Conservation (phyloP, 1,284 basidiomycete genomes). For the Schizophyllum commune region DNA sequence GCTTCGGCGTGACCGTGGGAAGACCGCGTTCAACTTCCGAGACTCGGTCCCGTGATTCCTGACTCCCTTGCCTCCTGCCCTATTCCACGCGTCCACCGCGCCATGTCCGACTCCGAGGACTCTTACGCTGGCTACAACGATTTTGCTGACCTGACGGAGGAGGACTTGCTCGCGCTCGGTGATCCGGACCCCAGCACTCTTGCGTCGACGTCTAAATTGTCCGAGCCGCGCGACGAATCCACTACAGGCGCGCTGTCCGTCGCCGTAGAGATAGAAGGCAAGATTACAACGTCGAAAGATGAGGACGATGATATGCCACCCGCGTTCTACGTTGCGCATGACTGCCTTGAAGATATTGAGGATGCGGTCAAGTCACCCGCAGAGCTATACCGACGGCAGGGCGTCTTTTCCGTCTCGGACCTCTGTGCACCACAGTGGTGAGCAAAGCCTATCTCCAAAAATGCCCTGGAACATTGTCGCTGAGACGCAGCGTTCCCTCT, state of each 20-base stretch:
- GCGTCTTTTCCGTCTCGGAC: background rate
- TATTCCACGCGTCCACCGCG: background rate
- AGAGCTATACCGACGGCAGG: background rate
- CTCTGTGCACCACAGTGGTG: background rate
- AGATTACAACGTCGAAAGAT: background rate
- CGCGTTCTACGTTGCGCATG: conserved; percentile 9
- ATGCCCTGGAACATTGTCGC: conserved; percentile 31
- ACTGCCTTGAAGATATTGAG: background rate
- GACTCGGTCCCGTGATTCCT: background rate
- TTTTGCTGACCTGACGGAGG: conserved; percentile 46
- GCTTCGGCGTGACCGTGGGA: too few species aligned
- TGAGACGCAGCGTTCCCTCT: conserved; percentile 36
- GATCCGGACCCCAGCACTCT: conserved; percentile 17
- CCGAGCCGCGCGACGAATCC: background rate
- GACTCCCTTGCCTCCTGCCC: background rate
- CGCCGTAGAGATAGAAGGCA: background rate
- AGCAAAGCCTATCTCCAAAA: conserved; percentile 4
- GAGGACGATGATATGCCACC: conserved; percentile 2
- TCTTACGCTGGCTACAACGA: conserved; percentile 39
- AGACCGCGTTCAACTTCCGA: background rate
- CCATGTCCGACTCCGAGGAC: conserved; percentile 3
- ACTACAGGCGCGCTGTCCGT: background rate
- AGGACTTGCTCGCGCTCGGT: conserved; percentile 50
- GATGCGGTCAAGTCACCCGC: background rate
- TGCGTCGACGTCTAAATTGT: conserved; percentile 5